Base-by-base conservation (phyloP, 2,329 filamentous ascomycete species). In the Hirsutella thompsonii region DNA sequence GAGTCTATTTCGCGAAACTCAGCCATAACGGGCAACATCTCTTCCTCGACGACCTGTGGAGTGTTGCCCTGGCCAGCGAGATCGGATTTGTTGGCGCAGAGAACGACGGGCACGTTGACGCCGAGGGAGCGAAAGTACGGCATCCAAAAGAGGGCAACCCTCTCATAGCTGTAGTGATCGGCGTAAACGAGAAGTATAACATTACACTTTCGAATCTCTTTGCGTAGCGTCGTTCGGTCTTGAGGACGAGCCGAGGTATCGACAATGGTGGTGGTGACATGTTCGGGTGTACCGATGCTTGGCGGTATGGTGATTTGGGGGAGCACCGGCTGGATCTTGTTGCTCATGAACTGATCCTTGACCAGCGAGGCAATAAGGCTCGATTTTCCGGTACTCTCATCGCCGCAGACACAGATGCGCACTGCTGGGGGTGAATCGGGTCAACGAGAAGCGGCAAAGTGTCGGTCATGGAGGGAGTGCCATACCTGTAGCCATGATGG, bases 1-100 rank as follows among this genome's bases (percentile, higher is more conserved):
- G 89, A 94, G 59, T 98, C 92, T 48, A 98, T 95, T 61, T 96
- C 92, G 57, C 94, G 90, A 64, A 96, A 98, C 64, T 98, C 92
- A 46, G 85, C 82, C 92, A 98, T 95, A 49, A 98, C 81, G 1
- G 92, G 92, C 26, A 96, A 70, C 87, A 98, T 95, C 66, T 98
- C 92, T 59, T 96, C 92, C 54, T 94, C 85, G 36, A 94, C 78
- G 8, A 94, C 82, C 58, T 94, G 86, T 0, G 86, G 74, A 8
- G 86, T 87, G 44, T 73, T 83, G 34, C 77, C 81, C 51, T 83
- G 81, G 3, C 74, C 76, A 3, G 79, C 76, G 41, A 95, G 69
- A 54, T 98, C 92, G n/a, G 87, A 86, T 62, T 98, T 98, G 69
- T 96, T 96, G 55, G 92, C 88, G 55, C 92, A 96, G 42, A 98